Base-by-base conservation (phyloP, 305 asterid species). In the Fraxinus nigra region DNA sequence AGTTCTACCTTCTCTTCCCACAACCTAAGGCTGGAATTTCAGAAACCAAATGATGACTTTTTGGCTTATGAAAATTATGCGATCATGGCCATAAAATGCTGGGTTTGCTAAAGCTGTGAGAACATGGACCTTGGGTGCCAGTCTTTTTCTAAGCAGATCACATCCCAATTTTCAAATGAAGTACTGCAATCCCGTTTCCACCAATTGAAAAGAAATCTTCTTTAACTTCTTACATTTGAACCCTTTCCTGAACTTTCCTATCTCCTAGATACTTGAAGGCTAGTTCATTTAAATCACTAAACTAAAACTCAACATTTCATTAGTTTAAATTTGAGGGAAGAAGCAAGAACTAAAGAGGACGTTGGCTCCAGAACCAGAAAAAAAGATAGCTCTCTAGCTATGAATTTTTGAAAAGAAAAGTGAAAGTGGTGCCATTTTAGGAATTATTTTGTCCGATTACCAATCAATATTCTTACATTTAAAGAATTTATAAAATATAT, bases 61-160 rank as follows among this genome's bases (percentile, higher is more conserved):
- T 34, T 34, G 37, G 37, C 37, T 34, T 34, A 34, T 34, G 32
- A 74, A 74, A 61, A 28, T 61, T 61, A 61, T 18, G 5, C 0
- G 70, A 61, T 61, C 78, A 74, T 72, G 73, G 34, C 76, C 61
- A 2, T 20, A 69, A 34, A 82, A 11, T 18, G 7, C 48, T 4
- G 30, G 37, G 37, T n/a, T 34, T 34, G 14, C 3, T 7, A 22
- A 30, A 51, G 56, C 14, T 16, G 14, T 63, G 18, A 56, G 72
- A 20, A 70, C 75, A 80, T 18, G 46, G 40, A 20, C 81, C 73
- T 73, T 40, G 61, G 72, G 33, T 84, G 69, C 35, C 81, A 80
- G 32, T 5, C 28, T 20, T 22, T 61, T 10, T 61, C 70, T 18
- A 7, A 22, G 30, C 14, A 7, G 32, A 61, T 61, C 28, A 61